These are phyloP conservation scores for Cercospora sp. DNA, from an alignment of 2,329 filamentous ascomycete species.

Conservation along the genomic window DNA sequence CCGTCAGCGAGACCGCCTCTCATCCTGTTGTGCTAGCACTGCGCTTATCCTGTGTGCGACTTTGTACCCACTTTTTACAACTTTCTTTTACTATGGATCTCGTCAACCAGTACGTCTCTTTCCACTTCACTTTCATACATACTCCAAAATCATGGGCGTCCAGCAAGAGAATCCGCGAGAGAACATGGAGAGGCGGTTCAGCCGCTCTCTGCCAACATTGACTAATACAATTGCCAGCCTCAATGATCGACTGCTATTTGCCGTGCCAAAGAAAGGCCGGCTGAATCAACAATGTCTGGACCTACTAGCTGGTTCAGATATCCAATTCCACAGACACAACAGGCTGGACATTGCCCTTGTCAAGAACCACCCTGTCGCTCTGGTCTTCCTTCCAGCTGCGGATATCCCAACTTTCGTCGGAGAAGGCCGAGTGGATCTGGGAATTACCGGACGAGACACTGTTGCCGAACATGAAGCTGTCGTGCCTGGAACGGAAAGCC, in stretches of 20 bases:
- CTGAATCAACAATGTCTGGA: slow-evolving; percentile 86
- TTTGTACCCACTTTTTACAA: slow-evolving; percentile 8
- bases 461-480: slow-evolving; percentile 74
- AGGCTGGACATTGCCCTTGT: slow-evolving; percentile 96
- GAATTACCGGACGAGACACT: slow-evolving; percentile 92
- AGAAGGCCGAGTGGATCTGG: slow-evolving; percentile 87
- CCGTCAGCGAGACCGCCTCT: slow-evolving; percentile 1
- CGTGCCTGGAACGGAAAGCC: slow-evolving; percentile 49
- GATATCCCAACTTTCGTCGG: slow-evolving; percentile 98
- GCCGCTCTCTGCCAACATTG: slow-evolving; percentile 38
- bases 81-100: slow-evolving; percentile 36
- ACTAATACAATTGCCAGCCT: slow-evolving; percentile 61
- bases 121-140: slow-evolving; percentile 1
- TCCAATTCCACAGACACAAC: slow-evolving; percentile 93
- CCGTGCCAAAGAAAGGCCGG: slow-evolving; percentile 98
- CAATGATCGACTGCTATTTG: slow-evolving; percentile 90
- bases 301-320: slow-evolving; percentile 88
- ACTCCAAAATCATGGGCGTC: slow-evolving; percentile 11
- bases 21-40: slow-evolving; percentile 3
- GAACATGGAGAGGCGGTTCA: slow-evolving; percentile 23
- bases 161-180: slow-evolving; percentile 1
- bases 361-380: slow-evolving; percentile 92
- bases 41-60: background rate
- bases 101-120: slow-evolving; percentile 39
- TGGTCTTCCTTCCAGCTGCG: slow-evolving; percentile 93